Evolutionary conservation across 768 basidiomycete genomes (phyloP).

Genomic region (Phaffia australis): DNA sequence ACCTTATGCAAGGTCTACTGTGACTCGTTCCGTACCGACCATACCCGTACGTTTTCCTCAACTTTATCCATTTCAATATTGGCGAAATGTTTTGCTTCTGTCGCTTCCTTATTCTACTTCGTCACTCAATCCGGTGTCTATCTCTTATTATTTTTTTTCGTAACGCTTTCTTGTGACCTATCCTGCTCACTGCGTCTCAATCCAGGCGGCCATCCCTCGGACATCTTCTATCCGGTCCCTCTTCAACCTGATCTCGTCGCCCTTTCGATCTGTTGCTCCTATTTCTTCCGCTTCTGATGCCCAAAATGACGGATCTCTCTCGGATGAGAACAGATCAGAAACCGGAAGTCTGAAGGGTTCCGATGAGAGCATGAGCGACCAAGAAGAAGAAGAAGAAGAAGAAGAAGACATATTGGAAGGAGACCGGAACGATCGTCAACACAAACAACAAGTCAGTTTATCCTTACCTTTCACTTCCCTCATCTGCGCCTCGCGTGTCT

Average conservation of each 20-base stretch:
- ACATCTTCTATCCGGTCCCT: conserved; percentile 23
- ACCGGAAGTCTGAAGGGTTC: background rate
- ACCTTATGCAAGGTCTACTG: too few relatives aligned
- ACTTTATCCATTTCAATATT: too few relatives aligned
- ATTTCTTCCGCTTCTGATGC: background rate
- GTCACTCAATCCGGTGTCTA: too few relatives aligned
- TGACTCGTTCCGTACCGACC: too few relatives aligned
- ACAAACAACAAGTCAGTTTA: background rate
- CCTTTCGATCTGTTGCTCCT: conserved; percentile 14
- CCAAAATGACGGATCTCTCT: background rate
- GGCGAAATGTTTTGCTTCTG: too few relatives aligned
- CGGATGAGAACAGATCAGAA: background rate
- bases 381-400: conserved; percentile 6
- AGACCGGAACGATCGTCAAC: background rate
- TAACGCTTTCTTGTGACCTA: too few relatives aligned
- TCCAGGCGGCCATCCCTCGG: conserved; percentile 14
- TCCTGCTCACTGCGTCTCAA: too few relatives aligned
- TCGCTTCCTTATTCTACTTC: too few relatives aligned
- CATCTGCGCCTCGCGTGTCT: too few relatives aligned
- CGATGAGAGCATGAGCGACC: background rate
- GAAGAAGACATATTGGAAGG: background rate
- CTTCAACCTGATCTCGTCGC: conserved; percentile 25
- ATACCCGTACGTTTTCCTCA: too few relatives aligned
- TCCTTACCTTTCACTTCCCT: too few relatives aligned
- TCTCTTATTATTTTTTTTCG: too few relatives aligned